Base-by-base conservation (phyloP, 1,139 yeast species). In the Barnettozyma hawaiiensis region DNA sequence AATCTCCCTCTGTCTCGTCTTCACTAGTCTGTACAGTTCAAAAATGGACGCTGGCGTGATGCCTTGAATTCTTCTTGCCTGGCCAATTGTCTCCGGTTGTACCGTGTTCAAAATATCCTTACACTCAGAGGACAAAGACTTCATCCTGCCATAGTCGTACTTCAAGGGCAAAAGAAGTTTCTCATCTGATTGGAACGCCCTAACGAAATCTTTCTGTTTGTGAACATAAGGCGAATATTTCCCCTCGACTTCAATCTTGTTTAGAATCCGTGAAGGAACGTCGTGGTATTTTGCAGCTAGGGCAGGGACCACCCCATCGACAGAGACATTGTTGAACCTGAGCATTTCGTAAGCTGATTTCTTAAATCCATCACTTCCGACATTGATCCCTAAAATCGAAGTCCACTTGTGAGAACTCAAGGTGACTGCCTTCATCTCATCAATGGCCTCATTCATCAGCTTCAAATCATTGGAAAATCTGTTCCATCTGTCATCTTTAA, bases 1-100 rank as follows among this genome's bases (percentile, higher is more conserved):
- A 33, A 53, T 52, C 35, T 55, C 54, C 3, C 39, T 39, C 43
- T 55, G 59, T 33, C 50, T 50, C 3, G 49, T 12, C 39, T 51
- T 55, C 5, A 54, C 58, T 36, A 55, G 31, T 21, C 54, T 41
- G 54, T 77, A 82, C 33, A 84, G 68, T 53, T 82, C 89, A 54
- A 82, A 82, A 3, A 82, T 67, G 0, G 90, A 83, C 2, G 89
- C 86, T 0, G 97, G 96, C 0, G 97, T 92, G 1, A 92, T 81
- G 0, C 98, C 97, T 57, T 92, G 95, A 15, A 90, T 84, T 52
- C 97, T 72, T 57, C 96, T 73, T 0, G 97, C 97, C 60, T 92
- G 97, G 0, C 97, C 97, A 39, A 92, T 77, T 0, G 97, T 92
- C 44, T 76, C 77, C 0, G 98, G 98, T 49, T 86, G 84, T 12